Evolutionary conservation across 768 basidiomycete species (phyloP), one percentile per base, ranked within the genome.

Genomic region (Mycena chlorophos): DNA sequence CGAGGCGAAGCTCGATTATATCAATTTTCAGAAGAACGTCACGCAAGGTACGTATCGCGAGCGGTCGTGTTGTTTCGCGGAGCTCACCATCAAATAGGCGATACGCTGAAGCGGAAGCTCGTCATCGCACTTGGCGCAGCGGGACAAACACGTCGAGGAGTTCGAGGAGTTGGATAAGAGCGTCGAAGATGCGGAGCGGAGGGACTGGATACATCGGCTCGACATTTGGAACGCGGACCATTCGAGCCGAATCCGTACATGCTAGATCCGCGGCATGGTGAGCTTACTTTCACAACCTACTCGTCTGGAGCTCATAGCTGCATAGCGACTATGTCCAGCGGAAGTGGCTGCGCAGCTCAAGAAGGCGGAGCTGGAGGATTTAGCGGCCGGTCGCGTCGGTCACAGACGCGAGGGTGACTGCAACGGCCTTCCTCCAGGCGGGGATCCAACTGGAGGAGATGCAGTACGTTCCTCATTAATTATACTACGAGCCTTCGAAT

Each of bases 1-100:
- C 2, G 68, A 75, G 43, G 53, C 60, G 20, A 45, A 50, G 31
- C 16, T 40, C 8, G 69, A 73, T 29, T 49, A 62, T 16, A 62
- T 26, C 2, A 60, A 59, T 25, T 56, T 16, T n/a, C 23, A 52
- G 31, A 63, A 63, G 49, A 56, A 58, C 38, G 31, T 1, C 25
- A 45, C 26, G 34, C 37, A 39, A 34, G 31, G 31, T 17, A 17
- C 31, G 31, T 34, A n/a, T n/a, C n/a, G n/a, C n/a, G n/a, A n/a
- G n/a, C n/a, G n/a, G n/a, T 34, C 31, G 8, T 34, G 31, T 8
- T 8, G 19, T 40, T 40, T 20, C 19, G 39, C 6, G 6, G 12
- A 40, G 39, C 19, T 6, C 20, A 12, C 39, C 10, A 6, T 40
- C 13, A 12, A 10, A 40, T 19, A 40, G 39, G 39, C 39, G 39